A percentile compares a stretch with the other conserved stretches of the same genome.
phyloP scores from a whole-genome alignment of 139 green algal species.

The Picochlorum sp. region DNA sequence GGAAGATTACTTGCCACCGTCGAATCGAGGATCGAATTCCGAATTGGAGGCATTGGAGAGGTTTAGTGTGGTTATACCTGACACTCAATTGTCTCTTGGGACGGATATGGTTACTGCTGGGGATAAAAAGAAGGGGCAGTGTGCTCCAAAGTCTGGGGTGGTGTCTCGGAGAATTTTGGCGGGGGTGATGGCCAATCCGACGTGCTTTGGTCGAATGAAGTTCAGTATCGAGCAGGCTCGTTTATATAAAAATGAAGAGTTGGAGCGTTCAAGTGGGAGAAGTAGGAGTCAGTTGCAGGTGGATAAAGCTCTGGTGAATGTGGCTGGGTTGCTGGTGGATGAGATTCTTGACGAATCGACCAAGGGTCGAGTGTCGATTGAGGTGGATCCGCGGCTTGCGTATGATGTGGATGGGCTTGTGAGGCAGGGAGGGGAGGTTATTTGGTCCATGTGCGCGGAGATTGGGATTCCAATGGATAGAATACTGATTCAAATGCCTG shows the following conservation, averaged over 20 bases:
- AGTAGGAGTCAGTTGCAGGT: conserved; percentile 20
- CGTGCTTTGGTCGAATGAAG: conserved; percentile 15
- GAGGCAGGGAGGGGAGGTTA: conserved; percentile 28
- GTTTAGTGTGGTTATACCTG: conserved; percentile 25
- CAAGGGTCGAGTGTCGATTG: conserved; percentile 57
- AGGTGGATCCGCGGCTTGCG: conserved; percentile 65
- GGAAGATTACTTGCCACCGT: conserved; percentile 11
- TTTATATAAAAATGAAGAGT: conserved; percentile 35
- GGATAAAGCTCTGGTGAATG: conserved; percentile 72
- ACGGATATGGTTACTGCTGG: conserved; percentile 4
- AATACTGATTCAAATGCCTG: conserved; percentile 67
- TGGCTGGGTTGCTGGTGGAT: conserved; percentile 53
- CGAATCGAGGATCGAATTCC: conserved; percentile 21
- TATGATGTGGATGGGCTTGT: conserved; percentile 51
- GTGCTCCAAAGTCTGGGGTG: conserved; percentile 46
- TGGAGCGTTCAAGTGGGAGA: not conserved
- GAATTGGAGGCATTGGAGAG: conserved; percentile 43
- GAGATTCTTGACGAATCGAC: conserved; percentile 26
- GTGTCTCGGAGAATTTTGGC: conserved; percentile 38
- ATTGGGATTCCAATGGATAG: conserved; percentile 41
- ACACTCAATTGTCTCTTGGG: not conserved
- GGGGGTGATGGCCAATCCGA: conserved; percentile 31
- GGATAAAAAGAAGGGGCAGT: conserved; percentile 22
- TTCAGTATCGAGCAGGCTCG: conserved; percentile 60
- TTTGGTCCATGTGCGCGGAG: conserved; percentile 42